phyloP scores from a whole-genome alignment of 1,284 basidiomycete species.

The Heterobasidion annosum region DNA sequence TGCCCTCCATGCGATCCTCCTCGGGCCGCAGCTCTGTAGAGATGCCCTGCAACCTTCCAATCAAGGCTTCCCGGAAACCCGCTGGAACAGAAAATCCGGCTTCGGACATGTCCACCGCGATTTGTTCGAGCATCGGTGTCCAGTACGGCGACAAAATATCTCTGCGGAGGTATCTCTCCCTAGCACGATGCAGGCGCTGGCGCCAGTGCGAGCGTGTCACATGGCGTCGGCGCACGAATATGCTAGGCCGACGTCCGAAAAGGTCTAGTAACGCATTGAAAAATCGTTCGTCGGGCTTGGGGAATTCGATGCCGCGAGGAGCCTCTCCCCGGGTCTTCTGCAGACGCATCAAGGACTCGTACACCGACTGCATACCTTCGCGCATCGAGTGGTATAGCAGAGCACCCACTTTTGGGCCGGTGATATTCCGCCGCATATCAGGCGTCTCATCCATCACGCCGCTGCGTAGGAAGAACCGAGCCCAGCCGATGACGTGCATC shows the following conservation, averaged over 20 bases:
- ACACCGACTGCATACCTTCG: slow-evolving; percentile 23
- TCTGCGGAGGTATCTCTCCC: slow-evolving; percentile 9
- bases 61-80: slow-evolving; percentile 33
- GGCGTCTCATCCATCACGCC: background rate
- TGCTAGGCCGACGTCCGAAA: slow-evolving; percentile 27
- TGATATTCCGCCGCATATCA: background rate
- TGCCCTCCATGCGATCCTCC: background rate
- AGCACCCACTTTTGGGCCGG: slow-evolving; percentile 16
- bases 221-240: slow-evolving; percentile 16
- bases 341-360: slow-evolving; percentile 14
- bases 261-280: slow-evolving; percentile 55
- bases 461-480: slow-evolving; percentile 15
- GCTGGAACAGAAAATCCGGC: slow-evolving; percentile 38
- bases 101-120: slow-evolving; percentile 35
- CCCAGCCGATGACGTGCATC: slow-evolving; percentile 24
- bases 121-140: slow-evolving; percentile 32
- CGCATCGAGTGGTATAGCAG: slow-evolving; percentile 28
- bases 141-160: slow-evolving; percentile 17
- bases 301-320: slow-evolving; percentile 14
- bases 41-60: slow-evolving; percentile 22
- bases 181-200: slow-evolving; percentile 18
- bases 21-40: background rate
- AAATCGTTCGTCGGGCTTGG: slow-evolving; percentile 52
- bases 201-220: slow-evolving; percentile 19
- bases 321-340: background rate